Percentiles rank a stretch among this genome's conserved stretches.
Evolutionary conservation across 176 grass and related monocot genomes (phyloP).

Genomic region (Luzula sylvatica): DNA sequence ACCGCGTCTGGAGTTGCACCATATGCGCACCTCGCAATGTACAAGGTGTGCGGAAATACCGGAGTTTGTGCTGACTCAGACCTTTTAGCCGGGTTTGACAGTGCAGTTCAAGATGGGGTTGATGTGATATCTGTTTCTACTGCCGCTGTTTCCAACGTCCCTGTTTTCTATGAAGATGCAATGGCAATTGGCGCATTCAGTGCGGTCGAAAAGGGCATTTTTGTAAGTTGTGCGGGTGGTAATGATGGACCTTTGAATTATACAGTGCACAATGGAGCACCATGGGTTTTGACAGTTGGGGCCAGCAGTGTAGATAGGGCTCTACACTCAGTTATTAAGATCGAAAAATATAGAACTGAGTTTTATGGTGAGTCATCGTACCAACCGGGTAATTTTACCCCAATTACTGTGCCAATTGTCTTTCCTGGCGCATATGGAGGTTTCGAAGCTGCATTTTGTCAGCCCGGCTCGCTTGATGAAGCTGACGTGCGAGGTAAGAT

Average conservation of each 20-base stretch:
- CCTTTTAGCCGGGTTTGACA: slow-evolving; percentile 45
- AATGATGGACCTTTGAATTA: background rate
- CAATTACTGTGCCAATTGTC: slow-evolving; percentile 14
- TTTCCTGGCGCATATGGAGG: slow-evolving; percentile 1
- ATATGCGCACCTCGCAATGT: slow-evolving; percentile 53
- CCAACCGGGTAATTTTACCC: background rate
- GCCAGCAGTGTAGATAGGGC: slow-evolving; percentile 27
- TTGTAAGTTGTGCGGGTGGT: slow-evolving; percentile 4
- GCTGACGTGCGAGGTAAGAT: slow-evolving; percentile 42
- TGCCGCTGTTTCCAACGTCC: slow-evolving; percentile 19
- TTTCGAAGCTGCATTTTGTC: slow-evolving; percentile 1
- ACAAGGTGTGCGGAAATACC: slow-evolving; percentile 47
- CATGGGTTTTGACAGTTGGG: slow-evolving; percentile 2
- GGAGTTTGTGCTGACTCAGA: slow-evolving; percentile 45
- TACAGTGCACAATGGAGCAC: background rate
- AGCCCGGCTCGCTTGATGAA: slow-evolving; percentile 13
- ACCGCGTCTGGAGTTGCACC: slow-evolving; percentile 63
- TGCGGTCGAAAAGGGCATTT: slow-evolving; percentile 40
- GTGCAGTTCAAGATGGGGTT: slow-evolving; percentile 44
- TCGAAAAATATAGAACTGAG: slow-evolving; percentile 27
- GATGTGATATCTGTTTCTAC: slow-evolving; percentile 57
- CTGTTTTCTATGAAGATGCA: slow-evolving; percentile 36
- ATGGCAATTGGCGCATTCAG: slow-evolving; percentile 42
- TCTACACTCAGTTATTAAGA: slow-evolving; percentile 14
- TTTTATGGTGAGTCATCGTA: slow-evolving; percentile 29